Evolutionary conservation across 768 basidiomycete species (phyloP), one percentile per base, ranked within the genome.

Genomic region (Amanita rubescens): DNA sequence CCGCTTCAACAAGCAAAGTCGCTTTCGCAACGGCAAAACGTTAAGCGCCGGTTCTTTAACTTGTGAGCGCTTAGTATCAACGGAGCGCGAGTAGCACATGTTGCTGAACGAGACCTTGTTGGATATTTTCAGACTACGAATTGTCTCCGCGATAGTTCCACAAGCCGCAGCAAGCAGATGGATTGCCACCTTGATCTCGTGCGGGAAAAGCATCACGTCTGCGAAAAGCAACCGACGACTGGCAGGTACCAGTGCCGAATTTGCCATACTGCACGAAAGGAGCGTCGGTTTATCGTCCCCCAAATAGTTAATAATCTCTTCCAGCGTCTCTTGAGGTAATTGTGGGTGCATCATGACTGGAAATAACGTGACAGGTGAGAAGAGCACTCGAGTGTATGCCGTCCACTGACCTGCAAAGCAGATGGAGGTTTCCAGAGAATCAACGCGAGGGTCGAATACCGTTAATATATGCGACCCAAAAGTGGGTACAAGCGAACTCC

Each of bases 281-380:
- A 71, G 65, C 5, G 65, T 39, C 19, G 27, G 38, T 11, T 44
- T 58, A 54, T 72, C 68, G 47, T 62, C 60, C 43, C 62, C 57
- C 37, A 70, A 63, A 32, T 65, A 57, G 49, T 63, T 62, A 17
- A 71, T 50, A 49, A 71, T 67, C 17, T 56, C 56, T 55, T 69
- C 65, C 32, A 68, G 54, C 7, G 58, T 69, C 62, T 72, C 70
- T 38, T 64, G 60, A 12, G 75, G 75, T 14, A 76, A 51, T 3
- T 0, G 19, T 39, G 2, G 12, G 47, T n/a, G n/a, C 47, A 48
- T 48, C 15, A 8, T 33, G 38, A n/a, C 38, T 39, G 20, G 20
- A n/a, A 17, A 42, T 42, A 20, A 19, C 41, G 20, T 22, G 39
- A 22, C 20, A n/a, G n/a, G n/a, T n/a, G n/a, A n/a, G n/a, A n/a